A percentile compares a stretch with the other conserved stretches of the same genome.
phyloP scores from a whole-genome alignment of 352 stramenopile species.

The Globisporangium okanoganense region DNA sequence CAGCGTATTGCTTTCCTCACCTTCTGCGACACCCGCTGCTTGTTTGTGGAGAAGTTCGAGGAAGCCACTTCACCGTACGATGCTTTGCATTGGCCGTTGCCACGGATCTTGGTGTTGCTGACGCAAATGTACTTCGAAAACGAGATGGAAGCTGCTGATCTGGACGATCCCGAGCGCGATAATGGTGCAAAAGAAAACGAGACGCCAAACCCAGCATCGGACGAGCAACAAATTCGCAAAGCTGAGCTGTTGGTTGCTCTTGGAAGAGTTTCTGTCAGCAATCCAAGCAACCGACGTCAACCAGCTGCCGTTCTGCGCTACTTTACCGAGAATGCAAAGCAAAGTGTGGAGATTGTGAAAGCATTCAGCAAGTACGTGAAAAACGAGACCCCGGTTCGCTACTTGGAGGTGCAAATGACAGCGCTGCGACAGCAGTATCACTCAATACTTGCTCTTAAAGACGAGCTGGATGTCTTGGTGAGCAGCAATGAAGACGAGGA shows the following conservation, averaged over 20 bases:
- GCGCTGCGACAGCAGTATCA: slow-evolving; percentile 68
- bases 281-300: slow-evolving; percentile 80
- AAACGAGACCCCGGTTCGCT: slow-evolving; percentile 65
- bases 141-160: slow-evolving; percentile 38
- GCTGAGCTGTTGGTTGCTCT: slow-evolving; percentile 70
- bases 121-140: slow-evolving; percentile 85
- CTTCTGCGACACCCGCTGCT: slow-evolving; percentile 74
- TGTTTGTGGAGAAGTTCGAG: slow-evolving; percentile 85
- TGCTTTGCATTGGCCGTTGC: slow-evolving; percentile 59
- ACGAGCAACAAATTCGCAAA: slow-evolving; percentile 38
- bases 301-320: slow-evolving; percentile 66
- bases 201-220: not conserved
- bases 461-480: slow-evolving; percentile 33
- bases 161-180: slow-evolving; percentile 42
- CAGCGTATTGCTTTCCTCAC: slow-evolving; percentile 71
- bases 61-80: slow-evolving; percentile 52
- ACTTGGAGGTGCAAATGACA: slow-evolving; percentile 88
- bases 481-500: slow-evolving; percentile 31
- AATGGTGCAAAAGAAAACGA: slow-evolving; percentile 25
- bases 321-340: slow-evolving; percentile 47
- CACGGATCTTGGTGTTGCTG: slow-evolving; percentile 61
- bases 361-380: slow-evolving; percentile 82
- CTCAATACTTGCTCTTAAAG: slow-evolving; percentile 57
- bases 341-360: slow-evolving; percentile 67
- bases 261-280: slow-evolving; percentile 67